Evolutionary conservation across 345 rosid genomes (phyloP), one percentile per base, ranked within the genome.

Genomic region (Moricandia arvensis): DNA sequence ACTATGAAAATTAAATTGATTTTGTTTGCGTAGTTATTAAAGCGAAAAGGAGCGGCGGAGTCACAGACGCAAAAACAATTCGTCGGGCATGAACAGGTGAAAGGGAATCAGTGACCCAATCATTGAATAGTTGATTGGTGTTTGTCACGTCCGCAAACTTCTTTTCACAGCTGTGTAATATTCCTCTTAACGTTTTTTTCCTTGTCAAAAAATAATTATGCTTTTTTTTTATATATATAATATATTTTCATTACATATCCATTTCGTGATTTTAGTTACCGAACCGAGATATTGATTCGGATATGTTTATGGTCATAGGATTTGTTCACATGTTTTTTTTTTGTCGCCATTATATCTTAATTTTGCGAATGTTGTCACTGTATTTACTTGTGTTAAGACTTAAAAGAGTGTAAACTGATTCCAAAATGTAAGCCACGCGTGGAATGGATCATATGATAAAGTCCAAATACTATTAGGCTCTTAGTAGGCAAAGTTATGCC

Each of bases 81-180:
- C 58, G 79, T 75, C 69, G 24, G 61, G 63, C 74, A 51, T 24
- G 55, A 75, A 75, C 57, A 51, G 74, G 74, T 75, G 69, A 69
- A 75, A 68, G 41, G 13, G 69, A 68, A 75, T 15, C 54, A 64
- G 12, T 71, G 45, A 63, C 24, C 75, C 72, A 77, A 77, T 77
- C 80, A 77, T 77, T 77, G 27, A 38, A 33, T 16, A 2, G 21
- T 31, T 71, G 67, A 65, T 77, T 71, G 41, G 43, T 17, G 53
- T 45, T 34, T 11, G 51, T 61, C 80, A 77, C 76, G 76, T 71
- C 76, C 58, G 4, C 71, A 53, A 17, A 0, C 34, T 59, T 51
- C 63, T n/a, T 24, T 61, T 54, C 29, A 62, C 64, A 76, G 80
- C 71, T 69, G 66, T 63, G 4, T 65, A 45, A 45, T 71, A 71